Base-by-base conservation (phyloP, 768 basidiomycete species). In the Artomyces pyxidatus region DNA sequence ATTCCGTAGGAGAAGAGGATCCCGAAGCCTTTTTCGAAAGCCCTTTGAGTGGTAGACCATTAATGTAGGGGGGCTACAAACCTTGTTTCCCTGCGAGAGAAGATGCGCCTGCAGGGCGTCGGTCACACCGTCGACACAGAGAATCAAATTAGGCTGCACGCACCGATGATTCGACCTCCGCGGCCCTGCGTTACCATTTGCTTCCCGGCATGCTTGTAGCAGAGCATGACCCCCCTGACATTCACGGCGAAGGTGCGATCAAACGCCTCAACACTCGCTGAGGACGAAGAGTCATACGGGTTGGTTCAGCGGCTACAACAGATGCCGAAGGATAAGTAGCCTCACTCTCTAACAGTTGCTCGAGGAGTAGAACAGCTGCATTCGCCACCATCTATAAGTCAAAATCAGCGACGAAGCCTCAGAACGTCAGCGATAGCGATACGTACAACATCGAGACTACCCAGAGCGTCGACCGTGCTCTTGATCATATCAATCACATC, bases 401-500 rank as follows among this genome's bases (percentile, higher is more conserved):
- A n/a, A n/a, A n/a, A n/a, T n/a, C n/a, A n/a, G n/a, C n/a, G n/a
- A n/a, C n/a, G n/a, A n/a, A n/a, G n/a, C n/a, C n/a, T n/a, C n/a
- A n/a, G n/a, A n/a, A n/a, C n/a, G n/a, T n/a, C n/a, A n/a, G n/a
- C n/a, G n/a, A n/a, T n/a, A n/a, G n/a, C n/a, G n/a, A n/a, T n/a
- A 56, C 65, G 26, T 35, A 69, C 67, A 23, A 68, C 64, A 49
- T 67, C 65, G 4, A 69, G 52, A 14, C 58, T 48, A 0, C 65
- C 63, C 10, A 65, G 50, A 14, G 42, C 35, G 9, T 45, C 27
- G 2, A 61, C 63, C 1, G 51, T 56, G 23, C 50, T 40, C 7
- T 53, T 51, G 6, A 67, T 37, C 60, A 67, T 58, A 0, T 19
- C 37, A 29, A 57, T 58, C 10, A 64, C 63, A 10, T 59, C 38